phyloP scores from a whole-genome alignment of 2,329 filamentous ascomycete species.

The Pseudogymnoascus sp. region DNA sequence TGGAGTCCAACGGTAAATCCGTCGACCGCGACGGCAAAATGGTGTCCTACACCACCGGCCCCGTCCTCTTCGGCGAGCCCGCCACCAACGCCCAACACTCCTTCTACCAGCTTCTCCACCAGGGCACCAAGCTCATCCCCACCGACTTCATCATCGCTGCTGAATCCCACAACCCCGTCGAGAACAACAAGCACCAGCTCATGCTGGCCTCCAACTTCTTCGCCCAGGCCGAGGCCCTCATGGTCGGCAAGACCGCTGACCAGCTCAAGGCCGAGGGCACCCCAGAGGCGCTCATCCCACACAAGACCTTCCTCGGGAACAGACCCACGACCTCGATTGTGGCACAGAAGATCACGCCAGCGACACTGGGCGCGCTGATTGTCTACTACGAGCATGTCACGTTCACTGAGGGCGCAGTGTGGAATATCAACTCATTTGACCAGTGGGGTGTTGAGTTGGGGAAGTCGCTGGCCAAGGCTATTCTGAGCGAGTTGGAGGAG shows the following conservation, averaged over 20 bases:
- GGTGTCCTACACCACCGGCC: slow-evolving; percentile 94
- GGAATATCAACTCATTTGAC: slow-evolving; percentile 99
- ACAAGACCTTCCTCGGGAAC: slow-evolving; percentile 99
- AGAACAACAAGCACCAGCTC: slow-evolving; percentile 89
- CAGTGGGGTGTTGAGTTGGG: slow-evolving; percentile 99
- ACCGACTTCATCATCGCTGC: slow-evolving; percentile 96
- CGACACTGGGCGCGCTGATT: slow-evolving; percentile 86
- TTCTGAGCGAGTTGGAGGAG: slow-evolving; percentile 74
- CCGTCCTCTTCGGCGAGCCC: slow-evolving; percentile 94
- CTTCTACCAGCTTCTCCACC: slow-evolving; percentile 98
- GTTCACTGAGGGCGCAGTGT: slow-evolving; percentile 93
- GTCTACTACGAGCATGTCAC: slow-evolving; percentile 99
- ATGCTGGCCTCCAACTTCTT: slow-evolving; percentile 92
- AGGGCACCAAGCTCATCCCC: slow-evolving; percentile 97
- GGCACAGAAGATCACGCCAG: slow-evolving; percentile 83
- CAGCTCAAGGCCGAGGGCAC: slow-evolving; percentile 69
- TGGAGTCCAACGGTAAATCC: slow-evolving; percentile 99
- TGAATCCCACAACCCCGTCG: slow-evolving; percentile 92
- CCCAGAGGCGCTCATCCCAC: slow-evolving; percentile 69
- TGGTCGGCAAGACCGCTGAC: slow-evolving; percentile 82
- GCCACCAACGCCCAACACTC: slow-evolving; percentile 99
- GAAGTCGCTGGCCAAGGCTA: slow-evolving; percentile 92
- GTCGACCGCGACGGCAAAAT: slow-evolving; percentile 83
- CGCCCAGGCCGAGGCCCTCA: slow-evolving; percentile 77
- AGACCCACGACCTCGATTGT: slow-evolving; percentile 92